Evolutionary conservation across 2,329 filamentous ascomycete species (phyloP).

Genomic region (Ascochyta viciae-villosae): DNA sequence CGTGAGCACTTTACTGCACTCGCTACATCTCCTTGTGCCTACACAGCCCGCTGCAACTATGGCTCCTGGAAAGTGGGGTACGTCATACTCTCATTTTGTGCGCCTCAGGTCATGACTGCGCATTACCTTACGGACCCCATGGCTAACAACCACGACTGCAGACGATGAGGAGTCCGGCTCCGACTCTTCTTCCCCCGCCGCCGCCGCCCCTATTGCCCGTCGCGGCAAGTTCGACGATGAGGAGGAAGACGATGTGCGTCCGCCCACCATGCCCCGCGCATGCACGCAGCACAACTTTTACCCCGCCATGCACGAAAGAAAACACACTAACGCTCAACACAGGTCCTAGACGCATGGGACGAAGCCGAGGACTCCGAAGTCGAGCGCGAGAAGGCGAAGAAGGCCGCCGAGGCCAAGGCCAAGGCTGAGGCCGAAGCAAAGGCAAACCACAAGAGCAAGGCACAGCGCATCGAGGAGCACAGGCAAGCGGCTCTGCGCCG

Average conservation of each 20-base stretch:
- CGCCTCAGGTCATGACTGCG: slow-evolving; percentile 22
- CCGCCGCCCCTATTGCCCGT: slow-evolving; percentile 55
- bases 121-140: slow-evolving; percentile 10
- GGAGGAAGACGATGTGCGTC: slow-evolving; percentile 79
- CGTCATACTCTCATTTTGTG: slow-evolving; percentile 42
- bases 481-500: slow-evolving; percentile 65
- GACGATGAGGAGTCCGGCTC: slow-evolving; percentile 65
- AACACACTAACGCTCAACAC: slow-evolving; percentile 29
- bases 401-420: slow-evolving; percentile 83
- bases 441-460: slow-evolving; percentile 88
- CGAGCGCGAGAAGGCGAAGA: slow-evolving; percentile 93
- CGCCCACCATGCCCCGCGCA: slow-evolving; percentile 16
- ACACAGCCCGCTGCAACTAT: slow-evolving; percentile 37
- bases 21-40: background rate
- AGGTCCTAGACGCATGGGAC: slow-evolving; percentile 97
- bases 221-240: slow-evolving; percentile 89
- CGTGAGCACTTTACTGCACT: slow-evolving; percentile 1
- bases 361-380: slow-evolving; percentile 95
- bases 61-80: slow-evolving; percentile 52
- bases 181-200: slow-evolving; percentile 57
- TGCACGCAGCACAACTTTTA: slow-evolving; percentile 24
- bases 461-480: slow-evolving; percentile 83
- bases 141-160: slow-evolving; percentile 33
- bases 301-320: slow-evolving; percentile 23
- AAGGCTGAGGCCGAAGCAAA: slow-evolving; percentile 89